phyloP scores from a whole-genome alignment of 768 basidiomycete genomes.

The Boletus barrowsii region DNA sequence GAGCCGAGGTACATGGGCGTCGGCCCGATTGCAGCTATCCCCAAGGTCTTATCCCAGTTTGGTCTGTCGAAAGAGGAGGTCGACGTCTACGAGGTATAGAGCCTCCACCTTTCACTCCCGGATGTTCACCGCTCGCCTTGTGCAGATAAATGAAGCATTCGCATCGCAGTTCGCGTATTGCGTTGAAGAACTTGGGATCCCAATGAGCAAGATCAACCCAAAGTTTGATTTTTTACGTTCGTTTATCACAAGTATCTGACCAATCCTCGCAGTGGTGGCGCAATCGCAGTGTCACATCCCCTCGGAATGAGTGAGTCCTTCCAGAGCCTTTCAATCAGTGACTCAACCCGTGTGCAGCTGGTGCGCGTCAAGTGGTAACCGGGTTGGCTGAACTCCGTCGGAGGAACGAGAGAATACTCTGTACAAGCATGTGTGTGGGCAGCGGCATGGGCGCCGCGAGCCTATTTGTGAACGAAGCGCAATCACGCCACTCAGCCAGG shows the following conservation, averaged over 20 bases:
- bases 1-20: constrained; percentile 80
- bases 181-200: constrained; percentile 73
- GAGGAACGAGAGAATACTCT: constrained; percentile 63
- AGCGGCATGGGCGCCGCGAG: constrained; percentile 89
- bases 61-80: constrained; percentile 71
- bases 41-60: constrained; percentile 57
- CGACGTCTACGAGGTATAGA: constrained; percentile 67
- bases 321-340: constrained; percentile 2
- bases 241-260: neutral
- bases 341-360: constrained; percentile 47
- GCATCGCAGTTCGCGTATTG: constrained; percentile 94
- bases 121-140: neutral
- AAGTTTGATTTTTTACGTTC: constrained; percentile 48
- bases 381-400: constrained; percentile 81
- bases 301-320: constrained; percentile 72
- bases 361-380: constrained; percentile 82
- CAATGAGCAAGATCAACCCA: constrained; percentile 81
- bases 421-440: constrained; percentile 81
- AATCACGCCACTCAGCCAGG: neutral
- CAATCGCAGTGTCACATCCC: constrained; percentile 81
- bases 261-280: constrained; percentile 61
- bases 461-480: constrained; percentile 71
- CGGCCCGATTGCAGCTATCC: constrained; percentile 67
- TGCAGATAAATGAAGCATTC: constrained; percentile 85
- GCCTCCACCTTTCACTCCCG: neutral